Conservation (phyloP, 768 basidiomycete species). For the Mycena alexandri region DNA sequence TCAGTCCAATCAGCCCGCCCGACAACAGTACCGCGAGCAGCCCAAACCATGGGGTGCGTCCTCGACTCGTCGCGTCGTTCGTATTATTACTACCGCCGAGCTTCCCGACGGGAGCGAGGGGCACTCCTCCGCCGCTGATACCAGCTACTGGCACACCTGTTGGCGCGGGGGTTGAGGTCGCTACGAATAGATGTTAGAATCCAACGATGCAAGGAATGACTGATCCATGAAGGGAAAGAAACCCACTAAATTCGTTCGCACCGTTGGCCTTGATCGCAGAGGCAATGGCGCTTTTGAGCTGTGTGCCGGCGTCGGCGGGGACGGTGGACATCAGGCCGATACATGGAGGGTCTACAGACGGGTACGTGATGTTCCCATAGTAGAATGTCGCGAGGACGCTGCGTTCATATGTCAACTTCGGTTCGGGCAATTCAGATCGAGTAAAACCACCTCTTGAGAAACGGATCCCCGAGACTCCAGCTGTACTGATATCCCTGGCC, state of each 20-base stretch:
- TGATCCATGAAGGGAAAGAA: background rate
- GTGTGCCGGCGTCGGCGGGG: constrained; percentile 60
- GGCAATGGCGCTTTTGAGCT: constrained; percentile 51
- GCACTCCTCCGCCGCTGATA: constrained; percentile 43
- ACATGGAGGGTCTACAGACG: constrained; percentile 75
- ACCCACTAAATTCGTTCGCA: constrained; percentile 53
- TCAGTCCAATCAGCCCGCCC: background rate
- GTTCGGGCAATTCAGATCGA: background rate
- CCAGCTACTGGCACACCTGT: constrained; percentile 45
- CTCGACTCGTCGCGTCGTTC: background rate
- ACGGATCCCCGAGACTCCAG: constrained; percentile 85
- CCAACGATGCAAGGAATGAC: no score
- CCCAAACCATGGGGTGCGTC: background rate
- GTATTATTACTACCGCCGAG: background rate
- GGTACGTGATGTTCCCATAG: constrained; percentile 71
- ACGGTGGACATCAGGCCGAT: constrained; percentile 82
- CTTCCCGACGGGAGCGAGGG: constrained; percentile 30
- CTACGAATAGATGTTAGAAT: constrained; percentile 44
- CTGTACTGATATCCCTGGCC: constrained; percentile 73
- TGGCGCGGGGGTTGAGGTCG: constrained; percentile 57
- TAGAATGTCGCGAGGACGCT: constrained; percentile 78
- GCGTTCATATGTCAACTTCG: background rate
- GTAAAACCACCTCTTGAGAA: constrained; percentile 74
- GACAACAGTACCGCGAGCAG: background rate
- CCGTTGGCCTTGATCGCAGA: constrained; percentile 48